Evolutionary conservation across 345 rosid species (phyloP).

Genomic region (Orychophragmus violaceus): DNA sequence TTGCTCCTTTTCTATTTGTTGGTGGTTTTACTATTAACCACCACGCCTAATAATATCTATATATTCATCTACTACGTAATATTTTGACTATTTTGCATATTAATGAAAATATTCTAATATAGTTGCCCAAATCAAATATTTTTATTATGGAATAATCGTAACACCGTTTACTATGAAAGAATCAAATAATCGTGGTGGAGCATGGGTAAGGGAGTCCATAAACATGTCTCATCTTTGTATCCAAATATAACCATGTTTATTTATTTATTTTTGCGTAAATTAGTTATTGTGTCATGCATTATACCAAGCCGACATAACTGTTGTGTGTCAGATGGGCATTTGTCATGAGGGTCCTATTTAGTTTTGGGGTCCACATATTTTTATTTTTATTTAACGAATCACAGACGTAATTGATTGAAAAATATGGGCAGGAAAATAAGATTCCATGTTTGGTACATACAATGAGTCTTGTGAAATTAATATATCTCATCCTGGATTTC

Average conservation of each 20-base stretch:
- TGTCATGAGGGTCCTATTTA: conserved; percentile 20
- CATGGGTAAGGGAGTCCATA: conserved; percentile 3
- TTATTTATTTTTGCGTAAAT: background rate
- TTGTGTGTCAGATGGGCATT: conserved; percentile 26
- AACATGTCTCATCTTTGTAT: background rate
- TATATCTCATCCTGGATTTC: background rate
- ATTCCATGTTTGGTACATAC: conserved; percentile 21
- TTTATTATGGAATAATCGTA: background rate
- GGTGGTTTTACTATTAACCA: too few relatives aligned
- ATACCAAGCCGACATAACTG: conserved; percentile 26
- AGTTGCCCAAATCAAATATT: background rate
- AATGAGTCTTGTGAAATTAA: background rate
- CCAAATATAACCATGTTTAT: background rate
- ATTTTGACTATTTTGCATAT: too few relatives aligned
- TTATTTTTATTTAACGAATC: background rate
- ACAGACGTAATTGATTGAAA: conserved; percentile 3
- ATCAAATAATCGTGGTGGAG: background rate
- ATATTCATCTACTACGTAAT: too few relatives aligned
- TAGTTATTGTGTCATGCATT: conserved; percentile 20
- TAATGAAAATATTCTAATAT: too few relatives aligned
- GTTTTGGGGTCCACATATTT: background rate
- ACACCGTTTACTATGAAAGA: background rate
- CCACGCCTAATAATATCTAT: too few relatives aligned
- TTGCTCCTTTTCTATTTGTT: too few relatives aligned
- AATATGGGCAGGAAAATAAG: conserved; percentile 10